These are phyloP conservation scores for Zygosaccharomyces bailii DNA, from an alignment of 805 yeast species.

Conservation along the genomic window DNA sequence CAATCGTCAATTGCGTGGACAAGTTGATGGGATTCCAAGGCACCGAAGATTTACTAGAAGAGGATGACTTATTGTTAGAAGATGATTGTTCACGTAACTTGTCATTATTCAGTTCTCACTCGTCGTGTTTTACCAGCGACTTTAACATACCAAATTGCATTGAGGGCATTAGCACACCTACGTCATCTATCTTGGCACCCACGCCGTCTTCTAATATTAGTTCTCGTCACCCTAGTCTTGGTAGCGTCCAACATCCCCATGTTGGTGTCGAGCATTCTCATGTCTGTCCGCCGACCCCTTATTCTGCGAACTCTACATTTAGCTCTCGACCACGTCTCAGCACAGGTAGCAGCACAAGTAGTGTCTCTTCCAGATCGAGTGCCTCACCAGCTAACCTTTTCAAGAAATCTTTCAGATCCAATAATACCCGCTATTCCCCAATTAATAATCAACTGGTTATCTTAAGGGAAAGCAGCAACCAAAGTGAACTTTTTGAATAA, in stretches of 20 bases:
- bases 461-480: conserved; percentile 16
- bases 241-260: conserved; percentile 1
- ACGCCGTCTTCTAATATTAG: not conserved
- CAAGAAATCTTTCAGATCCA: conserved; percentile 10
- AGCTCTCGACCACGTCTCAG: conserved; percentile 14
- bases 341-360: conserved; percentile 13
- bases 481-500: conserved; percentile 16
- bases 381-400: conserved; percentile 8
- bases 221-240: not conserved
- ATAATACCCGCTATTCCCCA: conserved; percentile 11
- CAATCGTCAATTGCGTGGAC: conserved; percentile 18
- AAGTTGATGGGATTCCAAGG: conserved; percentile 17
- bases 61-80: conserved; percentile 2
- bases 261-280: not conserved
- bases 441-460: conserved; percentile 11
- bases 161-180: conserved; percentile 6
- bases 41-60: conserved; percentile 3
- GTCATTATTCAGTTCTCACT: conserved; percentile 8
- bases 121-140: conserved; percentile 11
- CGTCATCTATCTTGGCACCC: not conserved
- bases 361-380: conserved; percentile 10
- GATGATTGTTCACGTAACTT: conserved; percentile 3
- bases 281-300: conserved; percentile 14
- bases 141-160: conserved; percentile 2
- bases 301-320: conserved; percentile 14